These are phyloP conservation scores for Vitis amurensis DNA, from an alignment of 164 flowering plant species.

Conservation along the genomic window DNA sequence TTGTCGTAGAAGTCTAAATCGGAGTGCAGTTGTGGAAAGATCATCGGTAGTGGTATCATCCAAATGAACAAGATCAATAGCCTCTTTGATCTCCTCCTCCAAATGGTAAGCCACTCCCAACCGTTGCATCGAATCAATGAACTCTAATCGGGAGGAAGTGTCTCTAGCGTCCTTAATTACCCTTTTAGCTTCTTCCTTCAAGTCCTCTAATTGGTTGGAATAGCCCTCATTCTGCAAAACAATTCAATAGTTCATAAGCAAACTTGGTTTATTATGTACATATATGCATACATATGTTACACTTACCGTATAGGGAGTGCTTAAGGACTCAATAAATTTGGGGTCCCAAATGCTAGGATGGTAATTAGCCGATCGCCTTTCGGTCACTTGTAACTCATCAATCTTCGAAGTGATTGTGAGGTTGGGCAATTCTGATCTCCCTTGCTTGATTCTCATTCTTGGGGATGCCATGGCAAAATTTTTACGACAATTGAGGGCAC, in stretches of 20 bases:
- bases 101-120: conserved; percentile 6
- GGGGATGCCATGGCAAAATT: not conserved
- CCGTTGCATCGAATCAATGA: conserved; percentile 4
- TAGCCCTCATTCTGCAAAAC: conserved; percentile 14
- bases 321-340: conserved; percentile 8
- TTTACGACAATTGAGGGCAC: not conserved
- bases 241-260: not conserved
- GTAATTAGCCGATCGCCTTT: conserved; percentile 18
- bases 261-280: no score
- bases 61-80: not conserved
- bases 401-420: not conserved
- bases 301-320: conserved; percentile 16
- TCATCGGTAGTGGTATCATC: not conserved
- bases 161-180: not conserved
- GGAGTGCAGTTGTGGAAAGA: not conserved
- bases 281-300: not conserved
- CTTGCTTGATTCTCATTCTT: not conserved
- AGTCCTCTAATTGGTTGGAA: conserved; percentile 7
- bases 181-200: not conserved
- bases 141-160: not conserved
- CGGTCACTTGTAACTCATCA: not conserved
- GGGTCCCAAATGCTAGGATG: conserved; percentile 26
- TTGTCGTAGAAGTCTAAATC: not conserved
- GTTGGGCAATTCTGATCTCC: not conserved
- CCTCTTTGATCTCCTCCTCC: not conserved